Base-by-base conservation (phyloP, 345 rosid genomes). In the Acer yangbiense region DNA sequence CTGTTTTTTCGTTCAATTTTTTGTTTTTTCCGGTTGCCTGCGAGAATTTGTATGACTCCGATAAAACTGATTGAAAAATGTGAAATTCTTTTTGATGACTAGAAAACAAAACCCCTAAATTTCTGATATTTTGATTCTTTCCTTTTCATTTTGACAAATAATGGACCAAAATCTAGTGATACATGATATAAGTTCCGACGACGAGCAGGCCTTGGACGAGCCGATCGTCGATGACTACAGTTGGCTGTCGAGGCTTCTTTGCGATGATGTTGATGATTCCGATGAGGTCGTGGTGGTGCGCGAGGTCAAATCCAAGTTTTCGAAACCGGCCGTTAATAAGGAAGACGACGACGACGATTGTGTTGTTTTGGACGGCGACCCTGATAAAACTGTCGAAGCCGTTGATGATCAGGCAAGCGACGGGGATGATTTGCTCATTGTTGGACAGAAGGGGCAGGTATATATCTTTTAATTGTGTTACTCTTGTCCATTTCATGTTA, bases 171-270 rank as follows among this genome's bases (percentile, higher is more conserved):
- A 43, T 43, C 73, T 82, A 0, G 72, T 71, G 35, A 71, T 88
- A 16, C 84, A 88, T 63, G 89, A 89, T 39, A 78, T 89, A 75
- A 89, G 93, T 78, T 91, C 95, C 64, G 93, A 88, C 57, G 93
- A 91, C 21, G 95, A 89, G 60, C 65, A 65, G 75, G 61, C 82
- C 13, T 65, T 80, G 58, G 81, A 72, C 29, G 81, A 69, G 9
- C 72, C 79, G 16, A 73, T 35, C 21, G 44, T 69, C 18, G 87
- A 84, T 21, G 85, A 84, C 71, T 72, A 10, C 29, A 63, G 84
- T 32, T 91, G 91, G 95, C 29, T 89, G 55, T 54, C 76, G 62
- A 68, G 69, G 65, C n/a, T 87, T 23, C 82, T 89, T 4, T 0
- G 44, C 60, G 80, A 50, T 69, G 78, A 74, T 1, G 21, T 57